Base-by-base conservation (phyloP, 306 rosid genomes). In the Oxytropis ochrocephala region DNA sequence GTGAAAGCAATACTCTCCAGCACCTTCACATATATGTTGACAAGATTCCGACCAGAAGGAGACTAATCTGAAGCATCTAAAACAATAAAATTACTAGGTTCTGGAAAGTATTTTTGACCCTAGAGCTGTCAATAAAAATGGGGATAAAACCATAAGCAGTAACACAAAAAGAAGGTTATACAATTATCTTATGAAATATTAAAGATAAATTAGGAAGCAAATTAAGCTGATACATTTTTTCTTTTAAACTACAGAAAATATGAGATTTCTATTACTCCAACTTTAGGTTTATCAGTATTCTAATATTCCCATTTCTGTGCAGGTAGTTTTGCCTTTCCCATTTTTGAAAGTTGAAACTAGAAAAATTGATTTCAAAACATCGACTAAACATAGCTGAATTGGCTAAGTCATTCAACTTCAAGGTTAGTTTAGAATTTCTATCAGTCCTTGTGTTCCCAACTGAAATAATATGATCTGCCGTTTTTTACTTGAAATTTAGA, bases 121-220 rank as follows among this genome's bases (percentile, higher is more conserved):
- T 14, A 6, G 18, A 44, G 24, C 52, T 30, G 30, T 48, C 35
- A 46, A 11, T 44, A 11, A 53, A 69, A 55, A 6, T 14, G 43
- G 43, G 30, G 53, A 42, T 6, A 57, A 66, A 9, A 21, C 36
- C 48, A 59, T 59, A 55, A 57, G 48, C 24, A 56, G n/a, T 39
- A 69, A 42, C 48, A 46, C 18, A 69, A 69, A 8, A 54, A 9
- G 33, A 12, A 38, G n/a, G 60, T 14, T 12, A 35, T 19, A 6
- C 10, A 30, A 6, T 16, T 18, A 32, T 53, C 17, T 64, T 30
- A 56, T 44, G 42, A 74, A 72, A 42, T 13, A n/a, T 66, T 3
- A n/a, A 59, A 64, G 29, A 74, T 27, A 75, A 59, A 24, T 32
- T 16, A 27, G 11, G 44, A 58, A 67, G 56, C 21, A 57, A 62